phyloP scores from a whole-genome alignment of 495 filamentous ascomycete species.

The Aspergillus incahuasiensis region DNA sequence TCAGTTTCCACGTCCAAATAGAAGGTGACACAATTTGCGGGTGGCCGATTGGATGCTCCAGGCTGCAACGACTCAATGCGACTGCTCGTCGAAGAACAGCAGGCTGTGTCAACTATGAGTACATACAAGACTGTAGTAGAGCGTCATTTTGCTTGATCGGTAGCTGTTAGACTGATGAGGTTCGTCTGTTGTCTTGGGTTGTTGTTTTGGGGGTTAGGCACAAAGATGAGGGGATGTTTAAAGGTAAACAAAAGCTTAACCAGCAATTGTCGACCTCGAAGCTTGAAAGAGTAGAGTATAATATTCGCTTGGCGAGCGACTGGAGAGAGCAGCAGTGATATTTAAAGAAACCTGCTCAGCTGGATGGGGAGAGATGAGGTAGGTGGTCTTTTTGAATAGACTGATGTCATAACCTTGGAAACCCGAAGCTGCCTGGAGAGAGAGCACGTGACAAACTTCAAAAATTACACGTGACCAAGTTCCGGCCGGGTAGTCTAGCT shows the following conservation, averaged over 20 bases:
- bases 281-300: neutral
- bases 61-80: conserved; percentile 10
- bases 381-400: conserved; percentile 30
- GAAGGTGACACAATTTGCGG: neutral
- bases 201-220: conserved; percentile 9
- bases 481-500: too few relatives aligned
- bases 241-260: conserved; percentile 17
- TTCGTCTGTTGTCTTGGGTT: neutral
- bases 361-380: conserved; percentile 14
- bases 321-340: neutral
- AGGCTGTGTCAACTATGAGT: neutral
- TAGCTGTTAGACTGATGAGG: conserved; percentile 1
- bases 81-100: neutral
- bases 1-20: conserved; percentile 7
- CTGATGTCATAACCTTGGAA: conserved; percentile 36
- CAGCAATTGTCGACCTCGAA: neutral
- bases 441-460: neutral
- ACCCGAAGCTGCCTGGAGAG: neutral
- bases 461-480: too few relatives aligned
- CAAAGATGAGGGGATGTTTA: conserved; percentile 7
- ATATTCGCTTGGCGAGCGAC: neutral
- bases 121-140: conserved; percentile 96
- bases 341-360: conserved; percentile 9
- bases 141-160: conserved; percentile 69
- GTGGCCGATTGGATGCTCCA: conserved; percentile 1